These are phyloP conservation scores for Rosa rugosa DNA, from an alignment of 306 rosid genomes.

Conservation along the genomic window DNA sequence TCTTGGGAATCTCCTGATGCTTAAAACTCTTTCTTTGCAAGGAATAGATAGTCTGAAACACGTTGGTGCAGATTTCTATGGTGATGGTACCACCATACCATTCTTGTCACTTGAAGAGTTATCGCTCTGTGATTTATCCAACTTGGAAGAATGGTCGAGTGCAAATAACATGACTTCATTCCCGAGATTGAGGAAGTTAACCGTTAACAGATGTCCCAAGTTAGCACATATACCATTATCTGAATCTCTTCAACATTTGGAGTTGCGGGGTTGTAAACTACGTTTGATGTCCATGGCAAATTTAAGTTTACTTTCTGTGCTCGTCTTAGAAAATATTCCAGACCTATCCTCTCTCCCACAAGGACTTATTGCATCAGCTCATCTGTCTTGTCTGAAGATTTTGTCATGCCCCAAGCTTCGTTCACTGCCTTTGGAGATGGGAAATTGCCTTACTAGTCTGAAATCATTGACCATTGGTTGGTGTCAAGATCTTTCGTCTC, in stretches of 20 bases:
- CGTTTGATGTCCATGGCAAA: neutral
- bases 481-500: neutral
- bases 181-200: neutral
- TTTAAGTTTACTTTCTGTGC: neutral
- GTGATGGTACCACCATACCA: too few species aligned
- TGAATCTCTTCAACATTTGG: constrained; percentile 5
- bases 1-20: too few species aligned
- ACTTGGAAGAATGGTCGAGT: constrained; percentile 12
- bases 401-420: neutral
- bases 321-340: neutral
- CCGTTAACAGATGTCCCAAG: neutral
- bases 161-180: neutral
- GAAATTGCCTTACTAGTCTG: neutral
- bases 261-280: neutral
- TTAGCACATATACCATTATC: neutral
- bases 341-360: neutral
- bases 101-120: neutral
- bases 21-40: too few species aligned
- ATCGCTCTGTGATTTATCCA: neutral
- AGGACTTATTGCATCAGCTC: neutral
- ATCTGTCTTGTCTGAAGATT: neutral
- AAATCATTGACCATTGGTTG: neutral
- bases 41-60: too few species aligned
- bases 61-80: too few species aligned
- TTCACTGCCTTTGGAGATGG: neutral